phyloP scores from a whole-genome alignment of 805 yeast species.

The Cyberlindnera amylophila region DNA sequence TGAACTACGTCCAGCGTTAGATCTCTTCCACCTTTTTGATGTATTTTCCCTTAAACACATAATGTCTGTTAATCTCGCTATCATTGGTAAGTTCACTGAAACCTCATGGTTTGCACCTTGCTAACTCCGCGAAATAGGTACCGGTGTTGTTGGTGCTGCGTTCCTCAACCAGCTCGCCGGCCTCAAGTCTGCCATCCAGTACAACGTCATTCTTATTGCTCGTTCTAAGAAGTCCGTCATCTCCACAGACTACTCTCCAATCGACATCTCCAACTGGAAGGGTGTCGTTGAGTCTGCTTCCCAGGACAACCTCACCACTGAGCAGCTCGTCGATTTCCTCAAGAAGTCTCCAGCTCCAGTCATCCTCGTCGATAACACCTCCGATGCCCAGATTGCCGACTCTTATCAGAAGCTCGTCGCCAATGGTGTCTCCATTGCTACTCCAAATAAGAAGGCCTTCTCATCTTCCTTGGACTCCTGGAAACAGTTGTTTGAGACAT shows the following conservation, averaged over 20 bases:
- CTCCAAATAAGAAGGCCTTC: slow-evolving; percentile 98
- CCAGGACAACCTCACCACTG: slow-evolving; percentile 45
- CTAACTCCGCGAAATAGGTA: slow-evolving; percentile 41
- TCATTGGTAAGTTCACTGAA: slow-evolving; percentile 48
- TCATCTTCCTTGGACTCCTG: slow-evolving; percentile 72
- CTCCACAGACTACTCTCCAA: slow-evolving; percentile 66
- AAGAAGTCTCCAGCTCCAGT: slow-evolving; percentile 67
- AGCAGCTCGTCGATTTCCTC: slow-evolving; percentile 59
- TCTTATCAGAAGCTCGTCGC: slow-evolving; percentile 71
- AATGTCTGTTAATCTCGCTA: slow-evolving; percentile 57
- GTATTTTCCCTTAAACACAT: too few relatives aligned
- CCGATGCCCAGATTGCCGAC: slow-evolving; percentile 72
- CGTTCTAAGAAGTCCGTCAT: slow-evolving; percentile 67
- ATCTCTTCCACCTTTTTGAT: too few relatives aligned
- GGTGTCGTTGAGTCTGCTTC: slow-evolving; percentile 43
- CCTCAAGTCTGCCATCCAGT: slow-evolving; percentile 55
- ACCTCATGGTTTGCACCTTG: background rate
- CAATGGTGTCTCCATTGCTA: slow-evolving; percentile 87
- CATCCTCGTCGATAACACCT: slow-evolving; percentile 90
- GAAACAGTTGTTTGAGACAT: slow-evolving; percentile 63
- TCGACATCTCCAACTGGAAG: slow-evolving; percentile 60
- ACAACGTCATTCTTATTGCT: slow-evolving; percentile 78
- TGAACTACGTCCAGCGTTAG: background rate
- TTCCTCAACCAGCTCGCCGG: slow-evolving; percentile 75
- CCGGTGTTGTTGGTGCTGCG: slow-evolving; percentile 95